A percentile compares a stretch with the other conserved stretches of the same genome.
phyloP scores from a whole-genome alignment of 1,284 basidiomycete genomes.

The Leccinum pachyderme region DNA sequence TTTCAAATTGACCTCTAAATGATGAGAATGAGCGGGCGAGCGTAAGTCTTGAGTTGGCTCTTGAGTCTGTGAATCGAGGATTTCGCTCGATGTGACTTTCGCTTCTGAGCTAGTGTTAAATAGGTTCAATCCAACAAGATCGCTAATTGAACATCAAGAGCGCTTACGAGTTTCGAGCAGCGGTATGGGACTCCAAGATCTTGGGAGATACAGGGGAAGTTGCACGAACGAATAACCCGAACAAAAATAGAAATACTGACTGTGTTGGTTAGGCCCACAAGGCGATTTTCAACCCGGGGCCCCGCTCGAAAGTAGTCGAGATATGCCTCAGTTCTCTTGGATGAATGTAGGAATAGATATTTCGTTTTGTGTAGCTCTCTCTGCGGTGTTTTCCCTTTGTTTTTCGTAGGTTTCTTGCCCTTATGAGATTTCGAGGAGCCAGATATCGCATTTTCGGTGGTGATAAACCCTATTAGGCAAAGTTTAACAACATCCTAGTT shows the following conservation, averaged over 20 bases:
- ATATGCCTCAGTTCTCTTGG: slow-evolving; percentile 48
- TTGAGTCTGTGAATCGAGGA: slow-evolving; percentile 48
- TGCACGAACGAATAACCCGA: not conserved
- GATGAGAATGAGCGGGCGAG: slow-evolving; percentile 10
- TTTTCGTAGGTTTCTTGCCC: slow-evolving; percentile 42
- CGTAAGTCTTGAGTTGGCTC: slow-evolving; percentile 43
- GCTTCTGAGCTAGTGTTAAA: not conserved
- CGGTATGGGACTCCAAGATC: slow-evolving; percentile 10
- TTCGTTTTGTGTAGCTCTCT: slow-evolving; percentile 54
- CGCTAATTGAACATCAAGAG: not conserved
- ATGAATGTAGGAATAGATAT: slow-evolving; percentile 55
- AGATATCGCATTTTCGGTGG: slow-evolving; percentile 47
- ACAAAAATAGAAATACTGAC: slow-evolving; percentile 36
- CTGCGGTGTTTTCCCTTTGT: slow-evolving; percentile 45
- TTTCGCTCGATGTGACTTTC: slow-evolving; percentile 2
- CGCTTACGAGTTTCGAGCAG: slow-evolving; percentile 30
- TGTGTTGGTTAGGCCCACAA: slow-evolving; percentile 57
- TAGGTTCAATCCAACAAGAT: not conserved
- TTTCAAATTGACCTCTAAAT: slow-evolving; percentile 26
- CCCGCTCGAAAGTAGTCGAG: slow-evolving; percentile 67
- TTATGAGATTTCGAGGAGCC: slow-evolving; percentile 46
- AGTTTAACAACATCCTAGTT: slow-evolving; percentile 7
- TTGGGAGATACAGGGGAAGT: slow-evolving; percentile 8
- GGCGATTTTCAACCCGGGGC: slow-evolving; percentile 52
- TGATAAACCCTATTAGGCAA: slow-evolving; percentile 54